Percentiles rank a stretch among this genome's conserved stretches.
Evolutionary conservation across 169 alveolate species (phyloP).

Genomic region (Cystoisospora suis): DNA sequence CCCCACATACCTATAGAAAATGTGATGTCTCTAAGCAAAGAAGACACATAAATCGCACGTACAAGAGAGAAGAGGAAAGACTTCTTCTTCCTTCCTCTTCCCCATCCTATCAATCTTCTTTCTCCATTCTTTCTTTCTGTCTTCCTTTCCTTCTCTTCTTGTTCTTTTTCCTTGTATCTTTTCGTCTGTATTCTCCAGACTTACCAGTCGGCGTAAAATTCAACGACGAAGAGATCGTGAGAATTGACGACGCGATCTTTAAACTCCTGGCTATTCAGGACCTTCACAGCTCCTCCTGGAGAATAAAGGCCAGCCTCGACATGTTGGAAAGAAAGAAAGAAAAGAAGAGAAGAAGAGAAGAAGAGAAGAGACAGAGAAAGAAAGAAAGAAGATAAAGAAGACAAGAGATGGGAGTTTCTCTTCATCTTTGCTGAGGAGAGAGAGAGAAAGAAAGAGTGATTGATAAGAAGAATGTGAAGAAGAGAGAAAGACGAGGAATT

Average conservation of each 20-base stretch:
- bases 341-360: background rate
- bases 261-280: conserved; percentile 75
- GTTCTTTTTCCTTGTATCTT: too few species aligned
- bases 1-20: background rate
- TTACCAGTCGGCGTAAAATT: conserved; percentile 91
- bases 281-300: conserved; percentile 74
- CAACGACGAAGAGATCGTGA: conserved; percentile 77
- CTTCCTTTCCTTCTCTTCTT: too few species aligned
- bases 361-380: background rate
- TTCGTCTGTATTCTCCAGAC: background rate
- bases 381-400: background rate
- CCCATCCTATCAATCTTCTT: too few species aligned
- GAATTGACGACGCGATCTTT: conserved; percentile 73
- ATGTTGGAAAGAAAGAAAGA: background rate
- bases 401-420: background rate
- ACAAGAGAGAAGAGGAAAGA: background rate
- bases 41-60: background rate
- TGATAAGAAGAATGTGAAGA: background rate
- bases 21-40: background rate
- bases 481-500: background rate
- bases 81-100: too few species aligned
- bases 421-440: background rate
- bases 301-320: conserved; percentile 66
- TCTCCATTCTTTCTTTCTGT: too few species aligned
- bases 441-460: background rate